Percentiles rank a stretch among this genome's conserved stretches.
Conservation (phyloP, 73 alveolate species). For the Blepharisma stoltei region DNA sequence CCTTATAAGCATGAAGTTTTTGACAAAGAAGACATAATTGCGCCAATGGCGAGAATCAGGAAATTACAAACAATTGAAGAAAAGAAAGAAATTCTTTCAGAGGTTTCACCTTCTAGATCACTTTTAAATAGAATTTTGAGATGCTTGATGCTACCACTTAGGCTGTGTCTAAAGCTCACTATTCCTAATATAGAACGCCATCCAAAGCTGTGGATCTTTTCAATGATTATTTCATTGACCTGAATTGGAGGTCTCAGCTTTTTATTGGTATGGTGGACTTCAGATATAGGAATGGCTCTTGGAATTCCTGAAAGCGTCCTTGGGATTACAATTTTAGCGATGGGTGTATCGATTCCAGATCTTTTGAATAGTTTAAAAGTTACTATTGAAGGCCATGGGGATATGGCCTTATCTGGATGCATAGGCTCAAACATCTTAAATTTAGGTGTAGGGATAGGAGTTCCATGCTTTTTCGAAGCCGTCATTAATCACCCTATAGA, state of each 20-base stretch:
- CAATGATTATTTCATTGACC: background rate
- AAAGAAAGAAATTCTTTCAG: no score
- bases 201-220: conserved; percentile 3
- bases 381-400: conserved; percentile 21
- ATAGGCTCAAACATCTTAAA: conserved; percentile 2
- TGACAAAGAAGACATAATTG: no score
- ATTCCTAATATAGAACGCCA: background rate
- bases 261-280: conserved; percentile 26
- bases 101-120: no score
- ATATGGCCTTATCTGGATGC: conserved; percentile 7
- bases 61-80: no score
- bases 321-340: conserved; percentile 21
- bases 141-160: conserved; percentile 13
- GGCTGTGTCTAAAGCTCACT: background rate
- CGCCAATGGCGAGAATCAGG: no score
- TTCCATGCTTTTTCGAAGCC: conserved; percentile 23
- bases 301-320: conserved; percentile 23
- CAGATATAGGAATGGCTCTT: conserved; percentile 18
- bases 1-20: no score
- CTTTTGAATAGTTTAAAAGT: background rate
- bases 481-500: background rate
- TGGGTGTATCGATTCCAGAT: conserved; percentile 15
- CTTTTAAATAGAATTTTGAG: no score
- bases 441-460: background rate
- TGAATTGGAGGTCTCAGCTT: conserved; percentile 25